Evolutionary conservation across 2,329 filamentous ascomycete genomes (phyloP).

Genomic region (Ceratocystis cubensis): DNA sequence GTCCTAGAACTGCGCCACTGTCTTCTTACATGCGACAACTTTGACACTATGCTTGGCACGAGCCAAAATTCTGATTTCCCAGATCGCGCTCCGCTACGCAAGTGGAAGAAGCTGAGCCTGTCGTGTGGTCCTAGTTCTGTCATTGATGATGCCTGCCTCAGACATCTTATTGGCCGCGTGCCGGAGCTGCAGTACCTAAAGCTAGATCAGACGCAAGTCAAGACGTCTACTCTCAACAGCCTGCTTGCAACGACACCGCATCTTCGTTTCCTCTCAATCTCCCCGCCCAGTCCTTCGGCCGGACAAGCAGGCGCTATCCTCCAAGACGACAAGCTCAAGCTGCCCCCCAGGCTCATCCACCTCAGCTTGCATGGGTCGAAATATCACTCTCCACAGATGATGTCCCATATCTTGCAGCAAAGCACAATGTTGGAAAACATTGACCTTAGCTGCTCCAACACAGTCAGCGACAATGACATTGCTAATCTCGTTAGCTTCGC

Average conservation of each 20-base stretch:
- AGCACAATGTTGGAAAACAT: neutral
- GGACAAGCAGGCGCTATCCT: neutral
- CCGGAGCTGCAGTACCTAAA: constrained; percentile 6
- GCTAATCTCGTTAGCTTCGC: neutral
- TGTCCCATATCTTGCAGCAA: constrained; percentile 5
- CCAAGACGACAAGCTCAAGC: neutral
- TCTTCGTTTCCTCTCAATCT: neutral
- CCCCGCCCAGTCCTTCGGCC: neutral
- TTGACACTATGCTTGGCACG: neutral
- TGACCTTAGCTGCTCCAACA: constrained; percentile 1
- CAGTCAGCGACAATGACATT: neutral
- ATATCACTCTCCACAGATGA: neutral
- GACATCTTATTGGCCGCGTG: neutral
- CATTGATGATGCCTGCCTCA: neutral
- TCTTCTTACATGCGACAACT: neutral
- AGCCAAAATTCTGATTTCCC: constrained; percentile 3
- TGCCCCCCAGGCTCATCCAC: neutral
- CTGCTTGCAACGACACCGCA: neutral
- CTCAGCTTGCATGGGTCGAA: neutral
- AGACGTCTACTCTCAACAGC: neutral
- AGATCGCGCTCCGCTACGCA: neutral
- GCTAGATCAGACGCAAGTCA: neutral
- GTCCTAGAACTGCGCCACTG: neutral
- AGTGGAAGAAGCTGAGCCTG: constrained; percentile 6
- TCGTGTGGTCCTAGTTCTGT: neutral